phyloP scores from a whole-genome alignment of 441 rosid species.

The Theobroma grandiflorum region DNA sequence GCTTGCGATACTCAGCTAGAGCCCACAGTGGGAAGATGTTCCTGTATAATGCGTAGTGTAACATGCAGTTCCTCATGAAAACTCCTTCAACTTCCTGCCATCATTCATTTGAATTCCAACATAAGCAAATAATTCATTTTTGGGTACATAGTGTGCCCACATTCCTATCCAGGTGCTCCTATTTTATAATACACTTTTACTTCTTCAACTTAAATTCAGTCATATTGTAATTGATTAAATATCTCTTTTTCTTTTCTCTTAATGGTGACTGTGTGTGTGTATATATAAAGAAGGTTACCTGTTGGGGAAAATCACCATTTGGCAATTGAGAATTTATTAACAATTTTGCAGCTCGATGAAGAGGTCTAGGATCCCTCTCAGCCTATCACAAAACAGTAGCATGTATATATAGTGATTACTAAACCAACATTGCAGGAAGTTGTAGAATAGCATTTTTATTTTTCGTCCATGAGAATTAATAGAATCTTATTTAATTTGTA shows the following conservation, averaged over 20 bases:
- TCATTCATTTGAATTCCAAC: neutral
- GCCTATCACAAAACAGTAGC: conserved; percentile 38
- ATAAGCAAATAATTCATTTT: neutral
- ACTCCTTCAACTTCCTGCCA: conserved; percentile 41
- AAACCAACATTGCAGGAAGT: neutral
- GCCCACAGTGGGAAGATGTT: conserved; percentile 45
- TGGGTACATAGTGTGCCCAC: no score
- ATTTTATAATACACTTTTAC: neutral
- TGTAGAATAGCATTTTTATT: neutral
- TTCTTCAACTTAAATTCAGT: no score
- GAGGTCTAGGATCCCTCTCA: conserved; percentile 62
- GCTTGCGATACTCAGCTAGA: conserved; percentile 36
- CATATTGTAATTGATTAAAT: no score
- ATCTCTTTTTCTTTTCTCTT: no score
- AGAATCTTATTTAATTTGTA: neutral
- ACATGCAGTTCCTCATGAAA: conserved; percentile 40
- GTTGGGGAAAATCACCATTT: conserved; percentile 67
- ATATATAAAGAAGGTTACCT: conserved; percentile 40
- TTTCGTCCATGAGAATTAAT: neutral
- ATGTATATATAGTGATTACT: neutral
- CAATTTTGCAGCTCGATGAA: conserved; percentile 62
- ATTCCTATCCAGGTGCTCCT: no score
- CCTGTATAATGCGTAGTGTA: conserved; percentile 42
- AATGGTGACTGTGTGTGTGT: no score
- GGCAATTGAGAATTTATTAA: conserved; percentile 67